A percentile compares a stretch with the other conserved stretches of the same genome.
Conservation (phyloP, 495 filamentous ascomycete genomes). For the Xylaria acuta region DNA sequence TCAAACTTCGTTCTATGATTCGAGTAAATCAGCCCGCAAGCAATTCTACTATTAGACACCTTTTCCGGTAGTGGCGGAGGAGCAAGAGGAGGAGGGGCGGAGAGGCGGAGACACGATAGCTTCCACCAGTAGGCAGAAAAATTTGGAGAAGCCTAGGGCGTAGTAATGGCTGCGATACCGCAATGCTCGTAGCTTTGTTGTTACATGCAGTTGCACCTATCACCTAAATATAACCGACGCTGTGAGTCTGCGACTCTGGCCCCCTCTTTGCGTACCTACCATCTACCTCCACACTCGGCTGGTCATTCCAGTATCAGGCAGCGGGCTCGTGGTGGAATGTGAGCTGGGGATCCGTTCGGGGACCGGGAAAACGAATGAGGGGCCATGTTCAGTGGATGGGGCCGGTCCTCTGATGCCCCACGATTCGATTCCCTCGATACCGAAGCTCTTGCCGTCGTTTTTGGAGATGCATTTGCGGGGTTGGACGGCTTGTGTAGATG, state of each 20-base stretch:
- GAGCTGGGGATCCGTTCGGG: background rate
- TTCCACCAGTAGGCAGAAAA: background rate
- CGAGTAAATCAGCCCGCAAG: background rate
- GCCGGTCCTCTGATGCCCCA: no score
- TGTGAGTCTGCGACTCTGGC: background rate
- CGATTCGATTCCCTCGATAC: background rate
- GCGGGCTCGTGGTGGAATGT: background rate
- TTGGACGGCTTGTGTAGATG: background rate
- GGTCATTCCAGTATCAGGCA: background rate
- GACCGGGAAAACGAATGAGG: background rate
- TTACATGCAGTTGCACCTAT: background rate
- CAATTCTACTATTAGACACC: background rate
- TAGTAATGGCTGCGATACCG: background rate
- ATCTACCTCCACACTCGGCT: background rate
- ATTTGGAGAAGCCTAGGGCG: background rate
- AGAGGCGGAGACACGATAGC: slow-evolving; percentile 5
- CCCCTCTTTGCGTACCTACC: slow-evolving; percentile 1
- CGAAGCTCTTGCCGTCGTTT: slow-evolving; percentile 8
- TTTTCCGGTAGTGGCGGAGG: background rate
- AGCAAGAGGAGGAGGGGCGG: background rate
- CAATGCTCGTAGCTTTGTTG: background rate
- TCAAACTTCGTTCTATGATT: background rate
- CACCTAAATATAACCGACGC: background rate
- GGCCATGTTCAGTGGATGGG: background rate
- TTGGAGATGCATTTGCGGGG: slow-evolving; percentile 12